Evolutionary conservation across 352 stramenopile species (phyloP), one percentile per base, ranked within the genome.

Genomic region (Globisporangium acanthophoron): DNA sequence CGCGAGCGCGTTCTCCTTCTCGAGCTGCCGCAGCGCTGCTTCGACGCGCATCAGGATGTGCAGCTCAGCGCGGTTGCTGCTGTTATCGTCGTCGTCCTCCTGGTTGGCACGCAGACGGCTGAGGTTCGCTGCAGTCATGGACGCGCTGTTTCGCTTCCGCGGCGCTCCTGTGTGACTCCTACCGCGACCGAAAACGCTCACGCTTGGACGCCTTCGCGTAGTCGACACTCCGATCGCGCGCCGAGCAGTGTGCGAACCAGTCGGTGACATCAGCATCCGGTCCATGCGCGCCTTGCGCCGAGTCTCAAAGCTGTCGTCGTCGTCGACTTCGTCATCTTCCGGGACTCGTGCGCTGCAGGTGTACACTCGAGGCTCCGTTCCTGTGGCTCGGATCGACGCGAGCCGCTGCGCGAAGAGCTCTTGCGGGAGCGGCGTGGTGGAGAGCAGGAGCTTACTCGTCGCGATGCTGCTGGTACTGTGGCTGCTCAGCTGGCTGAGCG

Each of bases 21-120:
- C 83, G 33, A 92, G 68, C 18, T 86, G 73, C 18, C 82, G 80
- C n/a, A 92, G 62, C 21, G 80, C 79, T 15, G 66, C 54, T 54
- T 92, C 83, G 8, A 91, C 80, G 51, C 83, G 80, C 54, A 80
- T 64, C 27, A 93, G 66, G 53, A 93, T 91, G 58, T 78, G 70
- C 12, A 91, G 66, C 56, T 82, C 73, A 5, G 52, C 56, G 15
- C 33, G 72, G 71, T 64, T 70, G 59, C 66, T 67, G 56, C 67
- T 31, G 64, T 72, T 21, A 50, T 61, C 63, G 31, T 51, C 46
- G 5, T 65, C 52, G 8, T 67, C 67, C 11, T 57, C 48, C 20
- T 64, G 48, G 37, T 61, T 57, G 3, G 56, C 39, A 5, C 50
- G 52, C 35, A 62, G 47, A 8, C 56, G 56, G 40, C 44, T 58